phyloP scores from a whole-genome alignment of 108 stramenopile species.

The Skeletonema marinoi region DNA sequence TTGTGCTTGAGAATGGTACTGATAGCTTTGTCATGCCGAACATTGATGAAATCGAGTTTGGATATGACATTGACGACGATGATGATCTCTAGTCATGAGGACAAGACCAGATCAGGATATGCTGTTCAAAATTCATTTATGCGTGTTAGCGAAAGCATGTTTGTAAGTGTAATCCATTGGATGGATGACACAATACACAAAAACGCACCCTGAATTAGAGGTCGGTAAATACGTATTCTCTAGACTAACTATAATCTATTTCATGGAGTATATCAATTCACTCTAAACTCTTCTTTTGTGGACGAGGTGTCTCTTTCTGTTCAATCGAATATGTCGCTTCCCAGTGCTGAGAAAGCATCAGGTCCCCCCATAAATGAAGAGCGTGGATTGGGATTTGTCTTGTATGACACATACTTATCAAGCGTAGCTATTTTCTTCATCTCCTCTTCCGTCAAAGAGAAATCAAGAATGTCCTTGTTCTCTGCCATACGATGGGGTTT shows the following conservation, averaged over 20 bases:
- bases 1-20: not conserved
- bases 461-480: slow-evolving; percentile 73
- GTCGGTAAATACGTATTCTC: too few species aligned
- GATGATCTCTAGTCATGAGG: not conserved
- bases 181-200: not conserved
- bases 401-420: slow-evolving; percentile 30
- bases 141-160: not conserved
- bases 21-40: not conserved
- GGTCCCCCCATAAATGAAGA: slow-evolving; percentile 15
- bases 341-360: too few species aligned
- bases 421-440: slow-evolving; percentile 61
- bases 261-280: too few species aligned
- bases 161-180: not conserved
- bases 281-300: too few species aligned
- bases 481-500: slow-evolving; percentile 77
- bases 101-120: not conserved
- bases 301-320: not conserved
- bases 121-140: not conserved
- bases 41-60: not conserved
- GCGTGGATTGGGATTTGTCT: slow-evolving; percentile 38
- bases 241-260: too few species aligned
- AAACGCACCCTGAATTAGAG: not conserved
- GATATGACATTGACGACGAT: not conserved
- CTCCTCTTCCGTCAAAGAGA: slow-evolving; percentile 62
- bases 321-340: slow-evolving; percentile 38